phyloP scores from a whole-genome alignment of 1,284 basidiomycete genomes.

The Blastosporella zonata region DNA sequence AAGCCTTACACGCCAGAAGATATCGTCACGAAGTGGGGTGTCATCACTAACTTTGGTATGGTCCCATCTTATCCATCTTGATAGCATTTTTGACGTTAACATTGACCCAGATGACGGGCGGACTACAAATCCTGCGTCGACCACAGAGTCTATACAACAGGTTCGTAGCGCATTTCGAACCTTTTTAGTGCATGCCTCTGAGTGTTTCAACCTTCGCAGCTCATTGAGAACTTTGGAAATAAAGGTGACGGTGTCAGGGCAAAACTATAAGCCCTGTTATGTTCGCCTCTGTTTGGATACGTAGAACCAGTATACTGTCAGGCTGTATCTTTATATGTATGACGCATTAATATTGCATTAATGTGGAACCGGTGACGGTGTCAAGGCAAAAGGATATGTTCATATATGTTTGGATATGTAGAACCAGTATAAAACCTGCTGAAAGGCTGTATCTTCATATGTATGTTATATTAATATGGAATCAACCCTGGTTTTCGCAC shows the following conservation, averaged over 20 bases:
- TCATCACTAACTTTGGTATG: constrained; percentile 81
- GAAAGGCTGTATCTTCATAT: too few relatives aligned
- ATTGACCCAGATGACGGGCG: constrained; percentile 71
- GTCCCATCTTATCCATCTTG: constrained; percentile 10
- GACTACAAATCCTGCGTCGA: constrained; percentile 73
- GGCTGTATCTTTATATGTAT: not conserved
- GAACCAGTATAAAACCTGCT: too few relatives aligned
- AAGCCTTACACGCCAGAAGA: constrained; percentile 76
- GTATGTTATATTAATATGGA: too few relatives aligned
- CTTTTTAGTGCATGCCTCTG: not conserved
- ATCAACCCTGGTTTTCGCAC: too few relatives aligned
- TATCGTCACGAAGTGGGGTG: constrained; percentile 74
- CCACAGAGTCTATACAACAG: constrained; percentile 73
- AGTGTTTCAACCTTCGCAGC: constrained; percentile 30
- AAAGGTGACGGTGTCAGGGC: constrained; percentile 44
- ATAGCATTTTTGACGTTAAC: constrained; percentile 6
- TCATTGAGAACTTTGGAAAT: constrained; percentile 83
- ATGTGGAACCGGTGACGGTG: too few relatives aligned
- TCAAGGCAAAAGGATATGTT: too few relatives aligned
- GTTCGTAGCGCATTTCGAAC: constrained; percentile 30
- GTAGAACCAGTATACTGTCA: not conserved
- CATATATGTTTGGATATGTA: too few relatives aligned
- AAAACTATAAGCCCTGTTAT: constrained; percentile 37
- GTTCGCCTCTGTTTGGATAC: not conserved
- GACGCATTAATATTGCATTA: too few relatives aligned